Base-by-base conservation (phyloP, 352 stramenopile species). In the Phytophthora colocasiae region DNA sequence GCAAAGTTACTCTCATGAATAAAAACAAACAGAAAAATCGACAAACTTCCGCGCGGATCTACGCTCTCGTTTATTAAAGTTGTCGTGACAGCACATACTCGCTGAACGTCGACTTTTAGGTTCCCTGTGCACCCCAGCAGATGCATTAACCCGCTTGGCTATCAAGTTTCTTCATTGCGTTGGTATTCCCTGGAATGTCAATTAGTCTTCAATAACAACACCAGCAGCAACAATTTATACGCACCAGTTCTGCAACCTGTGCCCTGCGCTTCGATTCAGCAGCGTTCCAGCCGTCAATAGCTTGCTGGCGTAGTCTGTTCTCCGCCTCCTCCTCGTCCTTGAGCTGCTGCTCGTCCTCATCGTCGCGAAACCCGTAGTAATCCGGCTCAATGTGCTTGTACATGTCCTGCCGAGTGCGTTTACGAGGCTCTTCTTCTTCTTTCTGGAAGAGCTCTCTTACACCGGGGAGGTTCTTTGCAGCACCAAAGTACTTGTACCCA, bases 401-500 rank as follows among this genome's bases (percentile, higher is more conserved):
- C 71, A 98, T 90, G 64, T 99, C 91, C 19, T 91, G 78, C 58
- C 79, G 73, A 19, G 75, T 74, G 48, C 83, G 81, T 59, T 83
- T 86, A 34, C 66, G 72, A 14, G 80, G 71, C 58, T 91, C 87
- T 11, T 81, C 71, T 43, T 81, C 79, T 52, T 92, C 81, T 50
- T 92, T 85, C 69, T 92, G 81, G 66, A 99, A 98, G 7, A 99
- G 73, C 71, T 99, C 97, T 36, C 93, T 90, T 17, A 99, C 96
- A 34, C 96, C 96, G 0, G 97, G 97, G 5, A 99, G 83, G 58
- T 98, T 91, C 69, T 97, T 98, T n/a, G 96, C 96, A 10, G 95
- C 95, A 24, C 97, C 97, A 92, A 98, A 99, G 70, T 99, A 99
- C 63, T 93, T 92, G 88, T 99, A 99, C 24, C 94, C 91, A 39